Evolutionary conservation across 2,329 filamentous ascomycete species (phyloP), one percentile per base, ranked within the genome.

Genomic region (Epichloe bromicola): DNA sequence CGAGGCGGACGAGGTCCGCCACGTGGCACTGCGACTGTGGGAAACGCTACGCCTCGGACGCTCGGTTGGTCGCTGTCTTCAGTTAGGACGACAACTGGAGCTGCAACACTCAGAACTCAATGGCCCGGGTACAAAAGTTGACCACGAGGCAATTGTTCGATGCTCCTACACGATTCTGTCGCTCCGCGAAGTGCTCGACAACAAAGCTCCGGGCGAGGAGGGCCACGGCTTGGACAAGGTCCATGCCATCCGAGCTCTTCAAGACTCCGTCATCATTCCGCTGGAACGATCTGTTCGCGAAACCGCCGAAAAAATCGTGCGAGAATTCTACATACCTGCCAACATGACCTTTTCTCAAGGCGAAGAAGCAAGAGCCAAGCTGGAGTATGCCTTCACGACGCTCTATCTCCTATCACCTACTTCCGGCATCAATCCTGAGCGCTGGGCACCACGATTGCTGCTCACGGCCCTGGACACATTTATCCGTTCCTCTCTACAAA

Each of bases 71-170:
- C 75, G 91, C 48, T 90, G 86, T 61, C 73, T 97, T 41, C 84
- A 86, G 61, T 72, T 97, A 3, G 89, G 88, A 0, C 74, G 90
- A 43, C 88, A 95, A 69, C 76, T 98, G 11, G 88, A 97, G 64
- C 78, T 86, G n/a, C 86, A 95, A 64, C 78, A 94, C 61, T 72
- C 79, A 0, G 89, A 95, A 65, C 71, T 72, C 49, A 64, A 71
- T 54, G 49, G 61, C 57, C 33, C 66, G 2, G 65, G 63, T 30
- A 75, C 71, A 51, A 81, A 79, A 55, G 84, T 88, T 58, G 87
- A 93, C 57, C 83, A 90, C 59, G 75, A 82, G 42, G 85, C 86
- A 1, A 76, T 96, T 60, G 80, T 95, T n/a, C 77, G 88, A 42
- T 93, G 88, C 48, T 82, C 87, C 0, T 81, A 89, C 62, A 90